phyloP scores from a whole-genome alignment of 139 green algal species.

The Microglena sp. region DNA sequence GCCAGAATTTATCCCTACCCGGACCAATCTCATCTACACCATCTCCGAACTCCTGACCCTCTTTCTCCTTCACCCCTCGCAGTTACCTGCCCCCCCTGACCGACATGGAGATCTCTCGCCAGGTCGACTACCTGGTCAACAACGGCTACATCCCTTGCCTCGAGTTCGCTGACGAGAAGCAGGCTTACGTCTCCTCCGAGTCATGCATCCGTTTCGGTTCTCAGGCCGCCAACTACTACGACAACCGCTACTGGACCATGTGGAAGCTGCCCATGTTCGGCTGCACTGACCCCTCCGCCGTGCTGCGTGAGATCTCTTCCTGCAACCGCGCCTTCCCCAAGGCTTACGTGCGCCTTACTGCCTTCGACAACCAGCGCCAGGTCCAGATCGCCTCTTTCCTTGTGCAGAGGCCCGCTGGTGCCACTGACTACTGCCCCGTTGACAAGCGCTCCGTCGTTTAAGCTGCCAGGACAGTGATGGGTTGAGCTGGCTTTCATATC shows the following conservation, averaged over 20 bases:
- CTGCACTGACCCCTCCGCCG: constrained; percentile 84
- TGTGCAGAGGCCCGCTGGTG: constrained; percentile 27
- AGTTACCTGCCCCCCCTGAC: constrained; percentile 93
- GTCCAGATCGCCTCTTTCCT: constrained; percentile 58
- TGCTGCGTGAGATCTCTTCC: constrained; percentile 80
- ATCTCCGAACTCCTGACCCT: too few species aligned
- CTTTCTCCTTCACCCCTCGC: constrained; percentile 4
- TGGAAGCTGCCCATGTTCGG: constrained; percentile 99
- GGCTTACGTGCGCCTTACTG: constrained; percentile 85
- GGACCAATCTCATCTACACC: too few species aligned
- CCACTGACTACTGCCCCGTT: constrained; percentile 3
- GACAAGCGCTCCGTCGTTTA: constrained; percentile 13
- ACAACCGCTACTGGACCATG: constrained; percentile 98
- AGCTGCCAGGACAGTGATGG: too few species aligned
- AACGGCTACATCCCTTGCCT: constrained; percentile 89
- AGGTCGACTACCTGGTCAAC: constrained; percentile 91
- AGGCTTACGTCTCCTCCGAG: constrained; percentile 57
- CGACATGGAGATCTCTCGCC: constrained; percentile 77
- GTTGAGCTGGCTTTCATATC: too few species aligned
- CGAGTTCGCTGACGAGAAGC: constrained; percentile 81
- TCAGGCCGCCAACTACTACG: constrained; percentile 61
- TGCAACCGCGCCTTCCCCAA: constrained; percentile 83
- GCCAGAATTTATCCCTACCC: too few species aligned
- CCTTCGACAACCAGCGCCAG: constrained; percentile 67
- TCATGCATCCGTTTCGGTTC: constrained; percentile 54